Base-by-base conservation (phyloP, 305 asterid species). In the Fraxinus xanthoxyloides region DNA sequence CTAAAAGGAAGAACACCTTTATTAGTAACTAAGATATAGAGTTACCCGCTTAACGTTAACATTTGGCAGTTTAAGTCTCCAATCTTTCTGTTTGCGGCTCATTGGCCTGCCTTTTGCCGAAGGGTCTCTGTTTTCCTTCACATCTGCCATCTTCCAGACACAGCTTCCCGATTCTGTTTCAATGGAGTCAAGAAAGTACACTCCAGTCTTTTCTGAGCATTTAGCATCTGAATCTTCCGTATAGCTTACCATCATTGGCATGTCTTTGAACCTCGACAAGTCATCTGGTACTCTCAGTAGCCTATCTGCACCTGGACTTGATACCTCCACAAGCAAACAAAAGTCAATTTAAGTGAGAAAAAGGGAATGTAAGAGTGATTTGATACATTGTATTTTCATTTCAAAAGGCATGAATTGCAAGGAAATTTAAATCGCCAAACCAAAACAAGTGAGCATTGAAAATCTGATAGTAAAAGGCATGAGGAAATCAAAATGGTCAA, bases 301-400 rank as follows among this genome's bases (percentile, higher is more conserved):
- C 80, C 98, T 89, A 79, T 94, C 97, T 0, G 94, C 95, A 67
- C 98, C 97, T 32, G 98, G 98, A 65, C 98, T 94, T 5, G 98
- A 94, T 78, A 94, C 98, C 99, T 95, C 70, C 77, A 81, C 5
- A 76, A 63, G 85, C 77, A 82, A 65, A 85, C 24, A 65, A 77
- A 26, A 81, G 15, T 10, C 78, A 56, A 56, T 56, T 19, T 56
- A 48, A 48, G 59, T 48, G 19, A 15, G 19, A 12, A 2, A 10
- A 43, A 43, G 17, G 51, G 51, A 43, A 43, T 43, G 51, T 43
- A 10, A 43, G 61, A 51, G 23, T 1, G 7, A 17, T 13, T 51
- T 51, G 21, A 17, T 51, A 4, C 19, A 51, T 51, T 17, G 23
- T 51, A 13, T 15, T 51, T 5, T 51, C 23, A 51, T 13, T 51